Evolutionary conservation across 169 alveolate species (phyloP).

Genomic region (Pseudocohnilembus persalinus): DNA sequence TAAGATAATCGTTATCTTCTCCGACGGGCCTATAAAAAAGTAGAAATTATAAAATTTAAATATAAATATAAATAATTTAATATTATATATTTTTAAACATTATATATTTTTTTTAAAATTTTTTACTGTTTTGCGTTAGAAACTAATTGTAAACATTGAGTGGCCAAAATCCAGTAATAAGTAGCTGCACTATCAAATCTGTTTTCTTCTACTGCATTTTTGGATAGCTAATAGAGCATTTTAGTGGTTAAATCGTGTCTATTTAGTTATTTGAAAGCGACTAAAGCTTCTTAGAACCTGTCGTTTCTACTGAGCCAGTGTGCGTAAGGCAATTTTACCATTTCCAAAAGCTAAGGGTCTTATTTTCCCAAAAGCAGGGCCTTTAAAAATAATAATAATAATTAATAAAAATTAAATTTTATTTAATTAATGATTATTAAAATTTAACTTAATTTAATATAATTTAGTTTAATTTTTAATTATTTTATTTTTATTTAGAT

Average conservation of each 20-base stretch:
- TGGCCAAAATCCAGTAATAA: conserved; percentile 74
- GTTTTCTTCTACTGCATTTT: conserved; percentile 83
- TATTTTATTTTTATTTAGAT: not conserved
- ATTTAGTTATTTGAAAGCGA: conserved; percentile 84
- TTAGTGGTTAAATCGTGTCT: conserved; percentile 79
- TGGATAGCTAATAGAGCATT: conserved; percentile 76
- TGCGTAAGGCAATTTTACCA: conserved; percentile 88
- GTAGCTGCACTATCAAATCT: conserved; percentile 82
- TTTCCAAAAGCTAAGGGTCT: conserved; percentile 67
- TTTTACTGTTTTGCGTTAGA: conserved; percentile 28
- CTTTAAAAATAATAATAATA: not conserved
- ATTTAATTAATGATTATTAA: not conserved
- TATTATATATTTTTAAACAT: too few relatives aligned
- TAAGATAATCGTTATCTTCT: conserved; percentile 55
- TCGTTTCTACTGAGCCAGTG: conserved; percentile 82
- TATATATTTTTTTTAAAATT: too few relatives aligned
- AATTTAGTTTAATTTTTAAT: too few relatives aligned
- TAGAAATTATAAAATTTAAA: too few relatives aligned
- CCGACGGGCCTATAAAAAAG: conserved; percentile 41
- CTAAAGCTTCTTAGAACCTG: conserved; percentile 87
- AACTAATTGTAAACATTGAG: conserved; percentile 61
- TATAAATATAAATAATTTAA: too few relatives aligned
- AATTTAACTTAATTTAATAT: not conserved
- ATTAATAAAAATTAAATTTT: too few relatives aligned
- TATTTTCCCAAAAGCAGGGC: conserved; percentile 64